Evolutionary conservation across 139 green algal species (phyloP).

Genomic region (Pseudopediastrum boryanum): DNA sequence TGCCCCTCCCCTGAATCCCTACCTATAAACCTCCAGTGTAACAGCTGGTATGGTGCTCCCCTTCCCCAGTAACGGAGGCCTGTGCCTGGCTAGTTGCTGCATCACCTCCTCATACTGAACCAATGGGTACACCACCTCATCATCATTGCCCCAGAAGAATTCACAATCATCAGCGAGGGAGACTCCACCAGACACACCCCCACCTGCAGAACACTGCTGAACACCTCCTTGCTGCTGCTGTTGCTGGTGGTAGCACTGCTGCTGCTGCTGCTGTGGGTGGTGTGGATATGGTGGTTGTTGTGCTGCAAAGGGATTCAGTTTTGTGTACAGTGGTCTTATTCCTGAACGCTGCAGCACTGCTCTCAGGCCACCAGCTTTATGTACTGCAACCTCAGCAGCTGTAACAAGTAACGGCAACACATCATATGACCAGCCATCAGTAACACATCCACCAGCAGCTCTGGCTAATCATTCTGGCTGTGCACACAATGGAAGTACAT

Average conservation of each 20-base stretch:
- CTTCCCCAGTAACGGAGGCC: slow-evolving; percentile 41
- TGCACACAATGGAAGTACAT: no score
- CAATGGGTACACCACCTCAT: slow-evolving; percentile 21
- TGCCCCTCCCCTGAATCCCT: neutral
- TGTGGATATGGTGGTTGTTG: no score
- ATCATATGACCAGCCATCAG: neutral
- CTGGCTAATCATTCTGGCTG: no score
- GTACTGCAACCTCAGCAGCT: slow-evolving; percentile 62
- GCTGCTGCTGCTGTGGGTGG: slow-evolving; percentile 12
- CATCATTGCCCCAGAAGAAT: neutral
- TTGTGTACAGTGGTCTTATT: slow-evolving; percentile 19
- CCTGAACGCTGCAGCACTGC: slow-evolving; percentile 49
- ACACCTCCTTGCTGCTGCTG: neutral
- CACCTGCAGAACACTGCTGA: neutral
- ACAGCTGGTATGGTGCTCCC: slow-evolving; percentile 31
- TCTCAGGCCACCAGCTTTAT: slow-evolving; percentile 60
- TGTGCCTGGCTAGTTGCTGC: slow-evolving; percentile 11
- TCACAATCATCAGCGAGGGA: neutral
- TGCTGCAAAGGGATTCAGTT: no score
- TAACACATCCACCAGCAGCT: neutral
- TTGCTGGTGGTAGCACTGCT: neutral
- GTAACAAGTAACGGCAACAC: slow-evolving; percentile 31
- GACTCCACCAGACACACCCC: neutral
- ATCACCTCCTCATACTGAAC: slow-evolving; percentile 47
- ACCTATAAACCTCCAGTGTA: slow-evolving; percentile 45